These are phyloP conservation scores for Gaertneriomyces sp. DNA, from an alignment of 192 early-diverging fungal genomes.

Conservation along the genomic window DNA sequence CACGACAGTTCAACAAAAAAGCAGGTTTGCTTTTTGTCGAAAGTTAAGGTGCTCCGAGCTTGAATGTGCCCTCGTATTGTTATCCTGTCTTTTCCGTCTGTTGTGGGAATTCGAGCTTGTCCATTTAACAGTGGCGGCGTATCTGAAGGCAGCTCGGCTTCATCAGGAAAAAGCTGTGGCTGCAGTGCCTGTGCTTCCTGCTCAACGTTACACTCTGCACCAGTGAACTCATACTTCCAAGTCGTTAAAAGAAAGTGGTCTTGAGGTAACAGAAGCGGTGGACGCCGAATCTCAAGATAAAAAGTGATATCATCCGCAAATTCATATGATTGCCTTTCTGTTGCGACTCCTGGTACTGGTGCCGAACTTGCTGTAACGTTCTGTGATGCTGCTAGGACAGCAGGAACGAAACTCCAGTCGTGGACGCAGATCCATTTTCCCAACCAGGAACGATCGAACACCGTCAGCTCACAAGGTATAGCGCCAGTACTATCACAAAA, in stretches of 20 bases:
- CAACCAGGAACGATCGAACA: constrained; percentile 15
- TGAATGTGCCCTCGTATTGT: constrained; percentile 7
- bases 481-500: constrained; percentile 25
- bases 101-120: background rate
- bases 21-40: background rate
- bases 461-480: constrained; percentile 24
- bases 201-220: constrained; percentile 8
- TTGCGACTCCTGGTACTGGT: background rate
- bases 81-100: background rate
- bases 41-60: constrained; percentile 9
- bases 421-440: constrained; percentile 4
- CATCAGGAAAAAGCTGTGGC: background rate
- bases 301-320: background rate
- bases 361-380: background rate
- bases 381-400: background rate
- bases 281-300: constrained; percentile 18
- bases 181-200: background rate
- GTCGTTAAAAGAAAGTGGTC: constrained; percentile 2
- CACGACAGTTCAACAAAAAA: constrained; percentile 25
- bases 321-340: background rate
- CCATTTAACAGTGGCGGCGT: background rate
- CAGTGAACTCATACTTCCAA: constrained; percentile 15
- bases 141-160: background rate
- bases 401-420: constrained; percentile 18
- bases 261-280: constrained; percentile 2